These are phyloP conservation scores for Colletotrichum higginsianum DNA, from an alignment of 2,329 filamentous ascomycete genomes.

Conservation along the genomic window DNA sequence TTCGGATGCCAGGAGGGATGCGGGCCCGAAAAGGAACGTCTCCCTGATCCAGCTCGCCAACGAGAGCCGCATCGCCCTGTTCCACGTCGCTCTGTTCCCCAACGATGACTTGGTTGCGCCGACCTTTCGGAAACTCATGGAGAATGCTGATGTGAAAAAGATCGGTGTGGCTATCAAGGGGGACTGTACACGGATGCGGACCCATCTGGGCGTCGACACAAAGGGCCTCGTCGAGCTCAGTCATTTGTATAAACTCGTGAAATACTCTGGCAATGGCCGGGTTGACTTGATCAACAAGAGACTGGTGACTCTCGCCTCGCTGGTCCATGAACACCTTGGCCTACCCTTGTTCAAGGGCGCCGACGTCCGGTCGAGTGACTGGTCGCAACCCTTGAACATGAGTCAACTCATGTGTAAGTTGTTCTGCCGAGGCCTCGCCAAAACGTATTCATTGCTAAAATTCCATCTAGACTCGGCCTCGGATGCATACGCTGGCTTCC, in stretches of 20 bases:
- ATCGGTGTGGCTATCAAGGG: slow-evolving; percentile 82
- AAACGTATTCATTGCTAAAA: slow-evolving; percentile 45
- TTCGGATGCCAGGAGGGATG: slow-evolving; percentile 59
- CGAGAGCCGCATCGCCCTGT: slow-evolving; percentile 81
- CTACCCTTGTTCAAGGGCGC: slow-evolving; percentile 83
- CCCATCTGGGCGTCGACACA: slow-evolving; percentile 75
- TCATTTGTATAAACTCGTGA: slow-evolving; percentile 85
- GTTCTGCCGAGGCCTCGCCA: not conserved
- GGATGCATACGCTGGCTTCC: slow-evolving; percentile 85
- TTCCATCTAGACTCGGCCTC: slow-evolving; percentile 77
- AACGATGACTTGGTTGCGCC: slow-evolving; percentile 76
- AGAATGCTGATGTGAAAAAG: slow-evolving; percentile 79
- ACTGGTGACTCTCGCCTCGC: slow-evolving; percentile 76
- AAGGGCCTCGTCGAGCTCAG: slow-evolving; percentile 84
- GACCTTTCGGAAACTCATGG: slow-evolving; percentile 79
- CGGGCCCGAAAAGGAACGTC: slow-evolving; percentile 76
- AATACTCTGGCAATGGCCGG: slow-evolving; percentile 68
- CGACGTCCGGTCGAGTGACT: slow-evolving; percentile 80
- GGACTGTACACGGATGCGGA: slow-evolving; percentile 78
- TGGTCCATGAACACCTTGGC: slow-evolving; percentile 79
- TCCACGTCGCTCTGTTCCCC: slow-evolving; percentile 81
- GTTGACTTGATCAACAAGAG: slow-evolving; percentile 74
- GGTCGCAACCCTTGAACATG: slow-evolving; percentile 74
- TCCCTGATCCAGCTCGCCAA: slow-evolving; percentile 88
- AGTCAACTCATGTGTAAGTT: slow-evolving; percentile 79